Evolutionary conservation across 2,329 filamentous ascomycete genomes (phyloP).

Genomic region (Fusarium beomiforme): DNA sequence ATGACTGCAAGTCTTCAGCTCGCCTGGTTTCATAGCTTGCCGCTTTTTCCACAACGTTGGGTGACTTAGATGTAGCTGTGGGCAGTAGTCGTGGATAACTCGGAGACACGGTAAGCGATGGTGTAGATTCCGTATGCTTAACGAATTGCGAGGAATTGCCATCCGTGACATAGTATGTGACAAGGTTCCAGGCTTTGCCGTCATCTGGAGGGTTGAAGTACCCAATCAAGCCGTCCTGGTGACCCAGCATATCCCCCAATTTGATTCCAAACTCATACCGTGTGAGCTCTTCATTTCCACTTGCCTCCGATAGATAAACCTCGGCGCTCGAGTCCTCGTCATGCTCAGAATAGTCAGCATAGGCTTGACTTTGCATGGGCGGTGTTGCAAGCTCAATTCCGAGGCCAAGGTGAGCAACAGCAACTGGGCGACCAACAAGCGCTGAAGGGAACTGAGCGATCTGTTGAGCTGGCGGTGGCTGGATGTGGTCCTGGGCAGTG

Average conservation of each 20-base stretch:
- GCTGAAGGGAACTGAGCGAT: neutral
- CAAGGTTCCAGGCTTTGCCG: neutral
- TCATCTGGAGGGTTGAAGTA: neutral
- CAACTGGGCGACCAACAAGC: neutral
- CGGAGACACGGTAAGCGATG: neutral
- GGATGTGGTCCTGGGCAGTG: neutral
- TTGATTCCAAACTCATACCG: neutral
- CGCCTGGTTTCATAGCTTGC: neutral
- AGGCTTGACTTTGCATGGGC: neutral
- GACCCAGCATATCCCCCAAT: neutral
- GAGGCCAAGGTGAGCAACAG: neutral
- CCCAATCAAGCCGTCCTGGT: neutral
- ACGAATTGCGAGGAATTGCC: neutral
- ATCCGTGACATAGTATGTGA: neutral
- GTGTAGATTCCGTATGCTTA: neutral
- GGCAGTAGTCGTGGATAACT: neutral
- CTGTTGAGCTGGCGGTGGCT: neutral
- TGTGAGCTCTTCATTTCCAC: neutral
- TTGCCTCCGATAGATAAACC: too few relatives aligned
- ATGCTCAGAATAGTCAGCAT: neutral
- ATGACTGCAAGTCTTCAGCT: neutral
- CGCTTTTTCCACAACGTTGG: neutral
- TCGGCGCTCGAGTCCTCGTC: accelerated
- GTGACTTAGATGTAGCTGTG: neutral
- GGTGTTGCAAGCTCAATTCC: neutral